Conservation (phyloP, 202 grass and related monocot species). For the Panicum hallii region DNA sequence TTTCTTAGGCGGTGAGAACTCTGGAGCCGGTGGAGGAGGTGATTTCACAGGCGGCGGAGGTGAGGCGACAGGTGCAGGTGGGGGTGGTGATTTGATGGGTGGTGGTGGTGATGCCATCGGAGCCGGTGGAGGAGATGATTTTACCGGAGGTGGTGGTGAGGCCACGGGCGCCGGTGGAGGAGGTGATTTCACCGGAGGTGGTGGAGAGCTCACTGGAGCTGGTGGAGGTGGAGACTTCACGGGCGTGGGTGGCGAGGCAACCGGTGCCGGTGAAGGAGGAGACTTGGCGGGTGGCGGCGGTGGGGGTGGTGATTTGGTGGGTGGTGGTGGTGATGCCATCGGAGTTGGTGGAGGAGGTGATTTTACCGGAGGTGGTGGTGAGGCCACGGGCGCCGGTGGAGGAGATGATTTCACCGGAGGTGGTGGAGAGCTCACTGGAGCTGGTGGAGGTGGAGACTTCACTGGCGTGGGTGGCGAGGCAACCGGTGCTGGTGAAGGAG, state of each 20-base stretch:
- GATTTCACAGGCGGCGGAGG: neutral
- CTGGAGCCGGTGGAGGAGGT: neutral
- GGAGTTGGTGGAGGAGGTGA: too few relatives aligned
- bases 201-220: neutral
- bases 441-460: too few relatives aligned
- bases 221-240: constrained; percentile 29
- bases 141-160: neutral
- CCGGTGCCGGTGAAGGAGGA: too few relatives aligned
- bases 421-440: too few relatives aligned
- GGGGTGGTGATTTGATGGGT: neutral
- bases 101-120: constrained; percentile 42
- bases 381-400: too few relatives aligned
- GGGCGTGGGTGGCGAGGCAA: too few relatives aligned
- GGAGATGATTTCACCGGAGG: too few relatives aligned
- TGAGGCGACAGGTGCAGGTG: neutral
- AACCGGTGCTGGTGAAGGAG: neutral
- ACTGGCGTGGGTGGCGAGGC: too few relatives aligned
- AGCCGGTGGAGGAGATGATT: neutral
- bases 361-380: too few relatives aligned
- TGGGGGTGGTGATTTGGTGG: too few relatives aligned
- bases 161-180: neutral
- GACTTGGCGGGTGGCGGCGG: too few relatives aligned
- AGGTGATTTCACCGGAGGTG: neutral
- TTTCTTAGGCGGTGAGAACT: neutral
- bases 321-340: too few relatives aligned